Evolutionary conservation across 176 grass and related monocot species (phyloP), one percentile per base, ranked within the genome.

Genomic region (Areca catechu): DNA sequence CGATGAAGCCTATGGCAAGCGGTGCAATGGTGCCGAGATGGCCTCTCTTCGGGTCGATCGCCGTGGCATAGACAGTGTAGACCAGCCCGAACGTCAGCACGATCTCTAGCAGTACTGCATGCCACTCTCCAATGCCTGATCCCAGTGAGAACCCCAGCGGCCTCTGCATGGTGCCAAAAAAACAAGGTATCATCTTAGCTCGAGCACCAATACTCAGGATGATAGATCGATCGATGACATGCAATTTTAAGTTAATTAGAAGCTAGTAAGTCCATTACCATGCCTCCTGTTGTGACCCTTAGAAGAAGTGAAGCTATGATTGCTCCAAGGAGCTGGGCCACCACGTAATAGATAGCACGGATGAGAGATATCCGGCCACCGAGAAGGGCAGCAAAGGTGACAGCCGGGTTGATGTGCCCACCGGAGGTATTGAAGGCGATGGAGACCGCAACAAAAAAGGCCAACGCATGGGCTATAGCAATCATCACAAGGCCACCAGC

Each of bases 51-150:
- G 93, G 87, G 69, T 98, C 87, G 62, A 98, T 71, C 22, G 66
- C 67, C 51, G 87, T 98, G 59, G 84, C 87, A 58, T 92, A 98
- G 83, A 88, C 84, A 24, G 93, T 71, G 77, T 98, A 98, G 58
- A 82, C 74, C 50, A 98, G 83, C 1, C 84, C 87, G 68, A 98
- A 98, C 6, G 87, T 98, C 80, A 98, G 63, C 28, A 52, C 51
- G 58, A 83, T 89, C 78, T 98, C 93, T 0, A 98, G 87, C 14
- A 92, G 67, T 51, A 98, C 75, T 4, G 84, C 93, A 66, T 98
- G 80, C 93, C 83, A 82, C 30, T 89, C 93, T 5, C 75, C 25
- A 15, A 98, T 58, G 7, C 87, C 87, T 16, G 87, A 83, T 50
- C 87, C 93, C 58, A 92, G 78, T 34, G 58, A 28, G 69, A 80